Conservation (phyloP, 306 rosid species). For the Albizia julibrissin region DNA sequence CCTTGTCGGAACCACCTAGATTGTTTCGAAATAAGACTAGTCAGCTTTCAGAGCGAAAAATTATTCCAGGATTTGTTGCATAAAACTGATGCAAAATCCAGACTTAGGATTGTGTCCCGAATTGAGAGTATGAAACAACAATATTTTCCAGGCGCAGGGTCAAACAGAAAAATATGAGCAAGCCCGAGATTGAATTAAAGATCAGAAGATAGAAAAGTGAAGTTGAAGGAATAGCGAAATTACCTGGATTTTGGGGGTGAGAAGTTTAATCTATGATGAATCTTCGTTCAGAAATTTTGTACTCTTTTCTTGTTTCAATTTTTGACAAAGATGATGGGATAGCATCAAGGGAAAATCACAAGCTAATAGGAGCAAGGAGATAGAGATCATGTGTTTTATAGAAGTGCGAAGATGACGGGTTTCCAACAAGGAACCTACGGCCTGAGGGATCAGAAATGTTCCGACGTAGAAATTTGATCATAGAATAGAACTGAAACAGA, state of each 20-base stretch:
- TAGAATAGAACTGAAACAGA: background rate
- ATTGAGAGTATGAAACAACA: too few relatives aligned
- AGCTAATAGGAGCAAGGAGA: slow-evolving; percentile 11
- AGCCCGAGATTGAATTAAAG: background rate
- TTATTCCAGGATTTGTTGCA: background rate
- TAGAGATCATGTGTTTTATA: slow-evolving; percentile 18
- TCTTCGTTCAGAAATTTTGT: slow-evolving; percentile 16
- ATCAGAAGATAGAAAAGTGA: background rate
- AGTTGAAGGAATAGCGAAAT: slow-evolving; percentile 3
- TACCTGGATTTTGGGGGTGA: slow-evolving; percentile 1
- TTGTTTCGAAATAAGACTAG: background rate
- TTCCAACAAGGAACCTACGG: slow-evolving; percentile 45
- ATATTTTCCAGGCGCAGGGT: background rate
- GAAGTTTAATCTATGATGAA: slow-evolving; percentile 4
- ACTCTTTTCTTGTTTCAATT: background rate
- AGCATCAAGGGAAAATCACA: slow-evolving; percentile 11
- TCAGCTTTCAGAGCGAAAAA: background rate
- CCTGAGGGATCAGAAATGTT: background rate
- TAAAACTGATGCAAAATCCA: background rate
- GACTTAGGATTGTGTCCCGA: background rate
- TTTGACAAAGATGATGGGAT: slow-evolving; percentile 8
- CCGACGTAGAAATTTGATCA: background rate
- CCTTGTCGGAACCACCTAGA: background rate
- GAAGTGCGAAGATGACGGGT: slow-evolving; percentile 67
- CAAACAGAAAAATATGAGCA: background rate